A percentile compares a stretch with the other conserved stretches of the same genome.
These are phyloP conservation scores for Diaporthe humulicola DNA, from an alignment of 2,329 filamentous ascomycete genomes.

Conservation along the genomic window DNA sequence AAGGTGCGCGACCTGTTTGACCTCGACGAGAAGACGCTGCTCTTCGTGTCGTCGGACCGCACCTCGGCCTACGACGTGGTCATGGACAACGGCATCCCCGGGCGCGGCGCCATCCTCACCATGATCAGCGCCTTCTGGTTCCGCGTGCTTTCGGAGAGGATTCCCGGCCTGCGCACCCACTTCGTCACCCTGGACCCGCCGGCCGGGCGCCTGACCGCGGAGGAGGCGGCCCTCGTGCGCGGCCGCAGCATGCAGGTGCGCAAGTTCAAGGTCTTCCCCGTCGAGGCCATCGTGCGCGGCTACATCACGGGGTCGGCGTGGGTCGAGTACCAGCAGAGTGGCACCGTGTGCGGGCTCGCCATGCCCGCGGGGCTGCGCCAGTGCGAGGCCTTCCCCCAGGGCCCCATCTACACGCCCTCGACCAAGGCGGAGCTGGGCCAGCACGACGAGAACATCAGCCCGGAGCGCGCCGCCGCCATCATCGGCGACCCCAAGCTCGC, in stretches of 20 bases:
- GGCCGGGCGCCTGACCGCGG: slow-evolving; percentile 49
- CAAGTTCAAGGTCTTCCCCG: slow-evolving; percentile 79
- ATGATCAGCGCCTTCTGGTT: slow-evolving; percentile 67
- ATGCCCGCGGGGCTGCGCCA: slow-evolving; percentile 77
- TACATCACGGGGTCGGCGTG: slow-evolving; percentile 91
- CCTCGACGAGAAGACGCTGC: slow-evolving; percentile 47
- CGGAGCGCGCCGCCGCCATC: slow-evolving; percentile 72
- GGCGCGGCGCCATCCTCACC: slow-evolving; percentile 67
- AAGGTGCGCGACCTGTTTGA: slow-evolving; percentile 49
- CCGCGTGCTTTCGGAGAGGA: slow-evolving; percentile 56
- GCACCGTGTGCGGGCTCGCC: slow-evolving; percentile 84
- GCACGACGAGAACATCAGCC: slow-evolving; percentile 88
- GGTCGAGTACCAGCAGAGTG: slow-evolving; percentile 78
- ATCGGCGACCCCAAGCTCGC: slow-evolving; percentile 74
- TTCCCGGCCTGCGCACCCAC: slow-evolving; percentile 66
- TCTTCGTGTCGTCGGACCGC: slow-evolving; percentile 60
- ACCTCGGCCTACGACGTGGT: slow-evolving; percentile 97
- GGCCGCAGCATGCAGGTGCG: slow-evolving; percentile 84
- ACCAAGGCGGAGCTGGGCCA: slow-evolving; percentile 86
- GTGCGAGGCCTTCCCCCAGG: slow-evolving; percentile 75
- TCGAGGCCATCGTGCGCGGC: slow-evolving; percentile 89
- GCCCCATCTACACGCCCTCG: slow-evolving; percentile 80
- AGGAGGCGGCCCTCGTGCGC: slow-evolving; percentile 66
- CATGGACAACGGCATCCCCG: slow-evolving; percentile 76
- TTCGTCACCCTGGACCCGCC: slow-evolving; percentile 61